phyloP scores from a whole-genome alignment of 495 filamentous ascomycete species.

The Xylaria venustula region DNA sequence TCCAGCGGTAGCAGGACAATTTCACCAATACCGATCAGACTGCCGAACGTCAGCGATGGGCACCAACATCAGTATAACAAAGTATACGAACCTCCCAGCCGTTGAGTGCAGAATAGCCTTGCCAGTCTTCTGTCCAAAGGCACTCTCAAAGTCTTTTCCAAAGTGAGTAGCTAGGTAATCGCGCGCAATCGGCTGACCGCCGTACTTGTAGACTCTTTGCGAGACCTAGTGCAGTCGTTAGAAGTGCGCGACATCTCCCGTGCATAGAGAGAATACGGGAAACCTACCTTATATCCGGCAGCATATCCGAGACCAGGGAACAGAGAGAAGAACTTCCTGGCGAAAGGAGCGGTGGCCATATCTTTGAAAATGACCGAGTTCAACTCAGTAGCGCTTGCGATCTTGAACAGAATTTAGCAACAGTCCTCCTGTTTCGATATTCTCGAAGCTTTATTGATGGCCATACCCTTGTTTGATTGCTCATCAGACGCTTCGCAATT shows the following conservation, averaged over 20 bases:
- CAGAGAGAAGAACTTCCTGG: constrained; percentile 85
- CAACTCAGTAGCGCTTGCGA: constrained; percentile 59
- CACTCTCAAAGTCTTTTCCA: constrained; percentile 74
- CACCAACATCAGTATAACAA: not conserved
- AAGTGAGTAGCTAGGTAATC: constrained; percentile 86
- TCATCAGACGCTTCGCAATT: constrained; percentile 98
- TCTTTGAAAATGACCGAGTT: constrained; percentile 95
- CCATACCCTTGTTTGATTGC: constrained; percentile 79
- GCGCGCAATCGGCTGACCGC: constrained; percentile 91
- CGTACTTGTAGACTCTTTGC: constrained; percentile 98
- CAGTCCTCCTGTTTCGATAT: constrained; percentile 10
- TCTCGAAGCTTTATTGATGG: not conserved
- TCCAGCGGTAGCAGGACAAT: constrained; percentile 93
- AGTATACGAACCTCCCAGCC: constrained; percentile 71
- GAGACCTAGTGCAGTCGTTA: constrained; percentile 55
- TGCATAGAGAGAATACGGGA: not conserved
- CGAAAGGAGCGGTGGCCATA: constrained; percentile 66
- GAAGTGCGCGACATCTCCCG: not conserved
- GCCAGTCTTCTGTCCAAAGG: constrained; percentile 93
- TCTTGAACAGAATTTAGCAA: constrained; percentile 43
- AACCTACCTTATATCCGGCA: constrained; percentile 87
- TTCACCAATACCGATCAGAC: constrained; percentile 94
- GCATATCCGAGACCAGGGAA: constrained; percentile 98
- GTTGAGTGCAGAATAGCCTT: constrained; percentile 98
- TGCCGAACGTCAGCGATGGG: constrained; percentile 33